phyloP scores from a whole-genome alignment of 2,329 filamentous ascomycete genomes.

The Aureobasidium sp. region DNA sequence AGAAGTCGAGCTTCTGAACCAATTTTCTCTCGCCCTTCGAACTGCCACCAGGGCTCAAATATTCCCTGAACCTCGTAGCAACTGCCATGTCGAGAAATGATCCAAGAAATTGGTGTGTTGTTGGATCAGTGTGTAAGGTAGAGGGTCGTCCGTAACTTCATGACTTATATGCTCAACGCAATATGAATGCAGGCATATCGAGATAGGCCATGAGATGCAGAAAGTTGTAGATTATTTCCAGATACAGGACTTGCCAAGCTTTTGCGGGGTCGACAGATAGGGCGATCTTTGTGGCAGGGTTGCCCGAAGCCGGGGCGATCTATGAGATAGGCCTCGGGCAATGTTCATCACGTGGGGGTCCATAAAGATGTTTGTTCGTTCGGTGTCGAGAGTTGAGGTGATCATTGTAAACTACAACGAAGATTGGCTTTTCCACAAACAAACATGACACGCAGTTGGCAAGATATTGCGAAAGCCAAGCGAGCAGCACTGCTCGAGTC shows the following conservation, averaged over 20 bases:
- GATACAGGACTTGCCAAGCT: constrained; percentile 2
- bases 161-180: not conserved
- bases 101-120: not conserved
- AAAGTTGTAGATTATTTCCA: too few species aligned
- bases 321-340: constrained; percentile 11
- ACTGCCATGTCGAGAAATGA: not conserved
- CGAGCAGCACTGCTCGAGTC: constrained; percentile 27
- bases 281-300: not conserved
- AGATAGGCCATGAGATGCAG: constrained; percentile 4
- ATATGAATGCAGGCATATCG: not conserved
- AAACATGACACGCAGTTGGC: constrained; percentile 11
- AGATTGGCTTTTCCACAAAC: not conserved
- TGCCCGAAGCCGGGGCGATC: not conserved
- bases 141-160: not conserved
- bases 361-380: not conserved
- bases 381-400: not conserved
- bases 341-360: constrained; percentile 3
- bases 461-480: constrained; percentile 14
- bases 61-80: constrained; percentile 17
- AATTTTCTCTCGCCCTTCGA: constrained; percentile 38
- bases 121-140: not conserved
- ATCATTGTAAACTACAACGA: not conserved
- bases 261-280: constrained; percentile 6
- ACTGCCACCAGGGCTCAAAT: constrained; percentile 30
- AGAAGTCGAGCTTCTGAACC: constrained; percentile 35